These are phyloP conservation scores for Vigna unguiculata DNA, from an alignment of 306 rosid species.

Conservation along the genomic window DNA sequence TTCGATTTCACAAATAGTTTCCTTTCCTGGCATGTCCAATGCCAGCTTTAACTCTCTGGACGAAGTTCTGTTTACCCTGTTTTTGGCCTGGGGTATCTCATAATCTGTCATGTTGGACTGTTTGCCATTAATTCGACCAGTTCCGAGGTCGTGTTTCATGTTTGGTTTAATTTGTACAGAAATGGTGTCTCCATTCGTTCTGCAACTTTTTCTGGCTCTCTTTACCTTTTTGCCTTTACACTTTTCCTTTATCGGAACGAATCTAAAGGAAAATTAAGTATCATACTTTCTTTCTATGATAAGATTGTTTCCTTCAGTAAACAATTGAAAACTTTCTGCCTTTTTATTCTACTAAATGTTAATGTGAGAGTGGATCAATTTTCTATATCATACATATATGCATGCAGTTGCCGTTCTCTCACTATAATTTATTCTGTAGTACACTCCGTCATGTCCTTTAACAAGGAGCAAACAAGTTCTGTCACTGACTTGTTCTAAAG, in stretches of 20 bases:
- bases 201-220: constrained; percentile 40
- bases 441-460: constrained; percentile 19
- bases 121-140: constrained; percentile 21
- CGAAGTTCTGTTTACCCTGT: constrained; percentile 6
- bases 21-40: constrained; percentile 11
- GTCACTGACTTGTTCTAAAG: constrained; percentile 16
- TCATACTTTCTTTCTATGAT: constrained; percentile 35
- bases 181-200: constrained; percentile 31
- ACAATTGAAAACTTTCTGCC: not conserved
- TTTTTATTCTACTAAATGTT: not conserved
- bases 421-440: not conserved
- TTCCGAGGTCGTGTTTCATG: constrained; percentile 10
- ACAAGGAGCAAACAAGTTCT: constrained; percentile 9
- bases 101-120: not conserved
- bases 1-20: constrained; percentile 12
- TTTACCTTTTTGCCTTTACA: constrained; percentile 29
- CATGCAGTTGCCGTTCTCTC: constrained; percentile 14
- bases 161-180: constrained; percentile 32
- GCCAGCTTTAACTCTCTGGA: constrained; percentile 25
- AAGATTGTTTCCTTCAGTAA: constrained; percentile 17
- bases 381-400: not conserved
- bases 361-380: not conserved
- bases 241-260: constrained; percentile 40
- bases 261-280: constrained; percentile 29
- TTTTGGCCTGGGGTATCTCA: not conserved